phyloP scores from a whole-genome alignment of 2,329 filamentous ascomycete genomes.

The Coleophoma eucalyptorum region DNA sequence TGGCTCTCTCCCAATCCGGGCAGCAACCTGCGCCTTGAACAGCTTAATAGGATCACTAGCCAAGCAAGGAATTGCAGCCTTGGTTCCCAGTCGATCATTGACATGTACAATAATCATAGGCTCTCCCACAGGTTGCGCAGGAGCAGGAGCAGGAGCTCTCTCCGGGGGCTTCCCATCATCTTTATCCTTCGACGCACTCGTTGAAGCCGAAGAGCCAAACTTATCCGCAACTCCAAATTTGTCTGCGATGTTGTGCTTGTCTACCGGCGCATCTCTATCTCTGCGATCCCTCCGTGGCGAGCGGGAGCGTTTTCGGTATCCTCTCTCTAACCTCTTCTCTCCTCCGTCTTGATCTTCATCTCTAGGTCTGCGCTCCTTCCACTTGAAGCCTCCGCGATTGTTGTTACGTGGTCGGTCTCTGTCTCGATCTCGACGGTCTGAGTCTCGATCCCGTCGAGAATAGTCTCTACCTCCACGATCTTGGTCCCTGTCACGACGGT shows the following conservation, averaged over 20 bases:
- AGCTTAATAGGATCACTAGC: conserved; percentile 78
- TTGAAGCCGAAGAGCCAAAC: conserved; percentile 15
- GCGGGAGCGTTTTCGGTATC: conserved; percentile 43
- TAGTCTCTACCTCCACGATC: conserved; percentile 19
- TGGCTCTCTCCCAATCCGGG: conserved; percentile 81
- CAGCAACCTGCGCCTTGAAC: conserved; percentile 89
- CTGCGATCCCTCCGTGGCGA: conserved; percentile 25
- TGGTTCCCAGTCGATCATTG: conserved; percentile 95
- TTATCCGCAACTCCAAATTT: conserved; percentile 27
- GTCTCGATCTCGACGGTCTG: conserved; percentile 13
- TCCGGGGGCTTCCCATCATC: conserved; percentile 11
- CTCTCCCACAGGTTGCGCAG: conserved; percentile 40
- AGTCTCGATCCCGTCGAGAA: conserved; percentile 28
- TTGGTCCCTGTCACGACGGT: conserved; percentile 13
- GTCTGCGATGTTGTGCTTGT: conserved; percentile 9
- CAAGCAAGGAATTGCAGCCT: conserved; percentile 86
- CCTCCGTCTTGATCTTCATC: conserved; percentile 38
- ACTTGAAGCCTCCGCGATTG: conserved; percentile 48
- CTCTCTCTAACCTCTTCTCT: conserved; percentile 46
- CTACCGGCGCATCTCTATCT: conserved; percentile 2
- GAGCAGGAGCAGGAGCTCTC: conserved; percentile 15
- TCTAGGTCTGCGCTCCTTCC: conserved; percentile 50
- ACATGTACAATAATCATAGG: conserved; percentile 93
- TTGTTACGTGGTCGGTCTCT: conserved; percentile 17
- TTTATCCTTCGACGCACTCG: conserved; percentile 4